Evolutionary conservation across 345 rosid species (phyloP).

Genomic region (Acer saccharum): DNA sequence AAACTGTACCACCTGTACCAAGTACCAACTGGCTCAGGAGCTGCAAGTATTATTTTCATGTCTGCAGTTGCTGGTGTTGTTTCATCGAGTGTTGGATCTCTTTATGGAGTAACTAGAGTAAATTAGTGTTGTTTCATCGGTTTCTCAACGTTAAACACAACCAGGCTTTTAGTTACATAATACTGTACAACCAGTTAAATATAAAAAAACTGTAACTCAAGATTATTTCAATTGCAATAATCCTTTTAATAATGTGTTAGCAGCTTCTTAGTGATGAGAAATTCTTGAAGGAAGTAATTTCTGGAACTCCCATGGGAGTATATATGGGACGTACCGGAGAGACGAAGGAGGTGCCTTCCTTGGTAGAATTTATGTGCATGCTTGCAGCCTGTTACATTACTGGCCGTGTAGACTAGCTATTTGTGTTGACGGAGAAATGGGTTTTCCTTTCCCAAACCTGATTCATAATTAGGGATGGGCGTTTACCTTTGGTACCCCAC

Average conservation of each 20-base stretch:
- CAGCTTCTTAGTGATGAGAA: not conserved
- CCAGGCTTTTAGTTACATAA: too few relatives aligned
- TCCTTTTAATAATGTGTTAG: not conserved
- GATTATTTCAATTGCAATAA: too few relatives aligned
- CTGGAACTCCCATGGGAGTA: slow-evolving; percentile 34
- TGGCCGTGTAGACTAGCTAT: slow-evolving; percentile 43
- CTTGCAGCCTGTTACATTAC: slow-evolving; percentile 54
- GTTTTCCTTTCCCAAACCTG: too few relatives aligned
- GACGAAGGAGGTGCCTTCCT: slow-evolving; percentile 43
- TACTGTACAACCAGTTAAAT: too few relatives aligned
- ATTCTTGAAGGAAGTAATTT: slow-evolving; percentile 9
- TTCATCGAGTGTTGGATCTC: too few relatives aligned
- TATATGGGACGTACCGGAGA: slow-evolving; percentile 34
- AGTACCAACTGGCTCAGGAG: slow-evolving; percentile 50
- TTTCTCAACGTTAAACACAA: too few relatives aligned
- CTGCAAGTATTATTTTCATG: slow-evolving; percentile 50
- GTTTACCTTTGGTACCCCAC: too few relatives aligned
- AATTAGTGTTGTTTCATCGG: too few relatives aligned
- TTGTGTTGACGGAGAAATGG: slow-evolving; percentile 53
- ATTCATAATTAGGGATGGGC: too few relatives aligned
- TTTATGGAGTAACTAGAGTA: too few relatives aligned
- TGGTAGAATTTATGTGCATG: slow-evolving; percentile 51
- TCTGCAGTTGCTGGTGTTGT: slow-evolving; percentile 46
- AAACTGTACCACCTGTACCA: slow-evolving; percentile 30
- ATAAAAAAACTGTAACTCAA: too few relatives aligned